A percentile compares a stretch with the other conserved stretches of the same genome.
phyloP scores from a whole-genome alignment of 202 grass and related monocot species.

The Carex arenaria region DNA sequence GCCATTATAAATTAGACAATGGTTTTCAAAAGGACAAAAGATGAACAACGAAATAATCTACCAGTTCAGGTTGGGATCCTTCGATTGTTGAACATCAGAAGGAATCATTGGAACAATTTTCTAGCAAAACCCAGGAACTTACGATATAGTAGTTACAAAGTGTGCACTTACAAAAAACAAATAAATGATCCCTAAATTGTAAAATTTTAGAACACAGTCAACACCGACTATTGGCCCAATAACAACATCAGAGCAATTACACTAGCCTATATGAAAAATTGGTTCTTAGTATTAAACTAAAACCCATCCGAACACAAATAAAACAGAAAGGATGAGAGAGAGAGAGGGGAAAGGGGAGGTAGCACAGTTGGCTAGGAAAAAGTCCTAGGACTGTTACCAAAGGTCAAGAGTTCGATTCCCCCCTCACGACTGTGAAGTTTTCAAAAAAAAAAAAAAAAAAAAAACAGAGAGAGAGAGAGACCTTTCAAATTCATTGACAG shows the following conservation, averaged over 20 bases:
- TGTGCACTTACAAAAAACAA: not conserved
- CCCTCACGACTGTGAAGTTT: too few relatives aligned
- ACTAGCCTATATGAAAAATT: not conserved
- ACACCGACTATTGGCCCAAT: not conserved
- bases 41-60: not conserved
- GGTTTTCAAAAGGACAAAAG: not conserved
- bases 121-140: not conserved
- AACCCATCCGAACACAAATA: not conserved
- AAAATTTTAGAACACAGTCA: not conserved
- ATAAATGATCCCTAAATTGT: not conserved
- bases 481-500: slow-evolving; percentile 92
- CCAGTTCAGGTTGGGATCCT: not conserved
- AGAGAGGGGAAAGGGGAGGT: not conserved
- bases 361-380: too few relatives aligned
- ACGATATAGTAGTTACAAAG: not conserved
- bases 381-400: too few relatives aligned
- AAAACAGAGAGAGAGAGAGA: not conserved
- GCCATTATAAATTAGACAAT: slow-evolving; percentile 5
- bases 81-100: not conserved
- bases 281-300: not conserved
- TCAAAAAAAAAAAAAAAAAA: too few relatives aligned
- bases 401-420: too few relatives aligned
- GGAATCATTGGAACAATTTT: not conserved
- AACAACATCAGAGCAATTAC: not conserved
- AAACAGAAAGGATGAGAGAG: not conserved